These are phyloP conservation scores for Polytrichum commune DNA, from an alignment of 225 moss, liverwort and hornwort genomes.

Conservation along the genomic window DNA sequence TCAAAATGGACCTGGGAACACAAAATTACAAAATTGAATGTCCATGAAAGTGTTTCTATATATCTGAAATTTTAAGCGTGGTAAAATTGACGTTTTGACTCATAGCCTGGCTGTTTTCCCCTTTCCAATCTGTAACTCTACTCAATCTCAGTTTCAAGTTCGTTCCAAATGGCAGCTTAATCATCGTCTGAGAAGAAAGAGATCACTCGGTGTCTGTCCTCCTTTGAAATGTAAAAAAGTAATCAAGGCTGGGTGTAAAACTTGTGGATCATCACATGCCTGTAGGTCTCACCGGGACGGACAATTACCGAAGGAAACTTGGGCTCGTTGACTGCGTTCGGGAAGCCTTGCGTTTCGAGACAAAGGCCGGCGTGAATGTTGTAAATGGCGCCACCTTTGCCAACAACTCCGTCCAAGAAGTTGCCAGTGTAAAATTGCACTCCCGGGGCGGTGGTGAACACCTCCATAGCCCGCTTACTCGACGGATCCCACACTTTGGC, in stretches of 20 bases:
- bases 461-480: slow-evolving; percentile 77
- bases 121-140: no score
- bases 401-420: slow-evolving; percentile 36
- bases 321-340: slow-evolving; percentile 76
- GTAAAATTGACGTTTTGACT: no score
- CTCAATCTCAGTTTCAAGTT: no score
- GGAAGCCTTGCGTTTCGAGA: slow-evolving; percentile 86
- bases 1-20: no score
- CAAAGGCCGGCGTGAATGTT: slow-evolving; percentile 54
- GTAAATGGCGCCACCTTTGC: slow-evolving; percentile 74
- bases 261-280: slow-evolving; percentile 70
- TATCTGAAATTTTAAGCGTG: no score
- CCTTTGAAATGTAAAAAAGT: not conserved
- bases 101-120: no score
- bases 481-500: slow-evolving; percentile 67
- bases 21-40: no score
- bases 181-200: no score
- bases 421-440: slow-evolving; percentile 87
- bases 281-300: slow-evolving; percentile 69
- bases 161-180: no score
- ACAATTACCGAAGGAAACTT: slow-evolving; percentile 65
- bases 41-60: no score
- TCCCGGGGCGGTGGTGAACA: slow-evolving; percentile 79
- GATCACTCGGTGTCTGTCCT: no score
- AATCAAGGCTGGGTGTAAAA: slow-evolving; percentile 43